A percentile compares a stretch with the other conserved stretches of the same genome.
Conservation (phyloP, 495 filamentous ascomycete species). For the Neurospora sp. region DNA sequence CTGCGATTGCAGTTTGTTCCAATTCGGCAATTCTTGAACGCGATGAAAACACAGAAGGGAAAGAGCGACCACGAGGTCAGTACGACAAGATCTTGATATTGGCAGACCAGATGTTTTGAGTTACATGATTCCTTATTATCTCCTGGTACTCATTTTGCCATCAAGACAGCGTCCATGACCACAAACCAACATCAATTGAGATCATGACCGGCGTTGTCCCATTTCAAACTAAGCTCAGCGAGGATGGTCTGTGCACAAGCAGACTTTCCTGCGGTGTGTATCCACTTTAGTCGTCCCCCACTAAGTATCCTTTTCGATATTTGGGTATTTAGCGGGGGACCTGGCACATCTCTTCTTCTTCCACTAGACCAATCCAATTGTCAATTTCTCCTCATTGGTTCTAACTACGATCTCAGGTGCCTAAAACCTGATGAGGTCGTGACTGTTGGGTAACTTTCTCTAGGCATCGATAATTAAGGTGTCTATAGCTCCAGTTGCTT, state of each 20-base stretch:
- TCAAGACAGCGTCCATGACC: neutral
- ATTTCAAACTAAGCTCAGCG: neutral
- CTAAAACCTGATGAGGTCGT: neutral
- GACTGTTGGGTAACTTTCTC: neutral
- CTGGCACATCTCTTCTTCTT: no score
- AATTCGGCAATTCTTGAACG: neutral
- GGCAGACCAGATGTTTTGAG: neutral
- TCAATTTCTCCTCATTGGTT: no score
- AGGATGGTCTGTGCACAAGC: neutral
- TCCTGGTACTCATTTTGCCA: neutral
- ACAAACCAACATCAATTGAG: neutral
- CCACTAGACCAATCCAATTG: no score
- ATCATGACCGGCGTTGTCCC: neutral
- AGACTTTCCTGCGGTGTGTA: neutral
- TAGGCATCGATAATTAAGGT: no score
- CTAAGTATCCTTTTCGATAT: no score
- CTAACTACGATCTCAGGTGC: no score
- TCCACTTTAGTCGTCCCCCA: no score
- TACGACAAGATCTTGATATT: neutral
- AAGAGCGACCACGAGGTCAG: neutral
- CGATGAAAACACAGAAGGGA: neutral
- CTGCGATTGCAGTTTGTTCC: neutral
- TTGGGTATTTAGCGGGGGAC: no score
- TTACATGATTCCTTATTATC: neutral
- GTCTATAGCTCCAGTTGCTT: neutral